Evolutionary conservation across 2,329 filamentous ascomycete species (phyloP).

Genomic region (Simplicillium aogashimaense): DNA sequence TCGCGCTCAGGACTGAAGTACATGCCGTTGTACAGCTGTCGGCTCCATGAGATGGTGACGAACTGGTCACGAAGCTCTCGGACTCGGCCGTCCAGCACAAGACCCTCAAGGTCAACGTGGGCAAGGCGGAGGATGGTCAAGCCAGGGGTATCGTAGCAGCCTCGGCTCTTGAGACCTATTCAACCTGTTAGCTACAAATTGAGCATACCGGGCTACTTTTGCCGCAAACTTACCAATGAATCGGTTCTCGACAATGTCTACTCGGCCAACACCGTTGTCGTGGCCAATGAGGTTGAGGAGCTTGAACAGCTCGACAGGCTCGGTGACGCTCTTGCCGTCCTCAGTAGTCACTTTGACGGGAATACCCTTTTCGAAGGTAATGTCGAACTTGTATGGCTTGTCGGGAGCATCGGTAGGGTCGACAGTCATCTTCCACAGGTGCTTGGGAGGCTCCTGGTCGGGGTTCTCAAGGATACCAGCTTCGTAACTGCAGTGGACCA

Average conservation of each 20-base stretch:
- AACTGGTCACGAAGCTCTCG: conserved; percentile 43
- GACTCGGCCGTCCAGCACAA: conserved; percentile 45
- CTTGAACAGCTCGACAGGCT: conserved; percentile 56
- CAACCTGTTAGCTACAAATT: too few relatives aligned
- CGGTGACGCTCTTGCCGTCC: conserved; percentile 46
- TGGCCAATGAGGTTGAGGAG: conserved; percentile 54
- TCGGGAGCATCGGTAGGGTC: conserved; percentile 56
- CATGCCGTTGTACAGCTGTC: conserved; percentile 38
- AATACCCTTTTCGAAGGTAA: conserved; percentile 58
- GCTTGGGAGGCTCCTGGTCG: conserved; percentile 48
- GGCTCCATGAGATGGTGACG: conserved; percentile 33
- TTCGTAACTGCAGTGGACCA: conserved; percentile 57
- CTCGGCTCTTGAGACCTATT: conserved; percentile 23
- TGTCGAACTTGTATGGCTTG: conserved; percentile 51
- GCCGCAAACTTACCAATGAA: conserved; percentile 14
- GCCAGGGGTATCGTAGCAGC: conserved; percentile 44
- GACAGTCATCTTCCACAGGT: conserved; percentile 61
- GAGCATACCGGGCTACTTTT: too few relatives aligned
- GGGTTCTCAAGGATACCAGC: conserved; percentile 58
- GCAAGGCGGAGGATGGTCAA: conserved; percentile 14
- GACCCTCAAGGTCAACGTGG: conserved; percentile 42
- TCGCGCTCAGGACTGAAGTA: conserved; percentile 42
- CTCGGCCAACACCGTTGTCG: conserved; percentile 57
- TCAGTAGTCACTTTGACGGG: conserved; percentile 52
- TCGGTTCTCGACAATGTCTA: conserved; percentile 43